Base-by-base conservation (phyloP, 2,329 filamentous ascomycete genomes). In the Curvularia hawaiiensis region DNA sequence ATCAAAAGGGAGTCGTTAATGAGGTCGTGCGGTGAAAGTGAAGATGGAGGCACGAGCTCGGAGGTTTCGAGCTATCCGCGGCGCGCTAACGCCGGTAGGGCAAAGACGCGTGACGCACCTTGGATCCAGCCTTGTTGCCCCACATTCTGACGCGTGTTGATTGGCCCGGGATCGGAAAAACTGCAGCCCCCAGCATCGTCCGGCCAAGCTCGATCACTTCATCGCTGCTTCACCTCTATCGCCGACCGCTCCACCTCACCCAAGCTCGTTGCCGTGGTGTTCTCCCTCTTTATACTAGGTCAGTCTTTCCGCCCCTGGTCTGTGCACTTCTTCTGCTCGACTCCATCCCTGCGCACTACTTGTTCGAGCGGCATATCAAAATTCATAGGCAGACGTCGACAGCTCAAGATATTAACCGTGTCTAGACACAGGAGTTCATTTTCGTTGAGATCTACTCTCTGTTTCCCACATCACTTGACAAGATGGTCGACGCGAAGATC, bases 401-500 rank as follows among this genome's bases (percentile, higher is more conserved):
- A 47, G 49, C 57, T 49, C 59, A 39, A 31, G 56, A 61, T 64
- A 56, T 62, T 67, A 70, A 62, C 53, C 71, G 68, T 43, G 20
- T 43, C 12, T 46, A 59, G 57, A 35, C 44, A 56, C 48, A 54
- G 47, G 51, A 30, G 33, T 26, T 38, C 26, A 12, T 38, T 20
- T 35, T 50, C 22, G 9, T 26, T 35, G 11, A 40, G 10, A 44
- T 24, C 31, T 40, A 16, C 38, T 46, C 31, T 43, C 14, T 30
- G 22, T 57, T 43, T 43, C 50, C 45, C 46, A 18, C 43, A 18
- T 43, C 40, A 44, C n/a, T 54, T 30, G 50, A 53, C 60, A 62
- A 49, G 22, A 71, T 67, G 71, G 69, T 71, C 38, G 79, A 81
- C 68, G 66, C 74, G 58, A 80, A 80, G 71, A 75, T 80, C 40